Base-by-base conservation (phyloP, 192 early-diverging fungal genomes). In the Radiomyces spectabilis region DNA sequence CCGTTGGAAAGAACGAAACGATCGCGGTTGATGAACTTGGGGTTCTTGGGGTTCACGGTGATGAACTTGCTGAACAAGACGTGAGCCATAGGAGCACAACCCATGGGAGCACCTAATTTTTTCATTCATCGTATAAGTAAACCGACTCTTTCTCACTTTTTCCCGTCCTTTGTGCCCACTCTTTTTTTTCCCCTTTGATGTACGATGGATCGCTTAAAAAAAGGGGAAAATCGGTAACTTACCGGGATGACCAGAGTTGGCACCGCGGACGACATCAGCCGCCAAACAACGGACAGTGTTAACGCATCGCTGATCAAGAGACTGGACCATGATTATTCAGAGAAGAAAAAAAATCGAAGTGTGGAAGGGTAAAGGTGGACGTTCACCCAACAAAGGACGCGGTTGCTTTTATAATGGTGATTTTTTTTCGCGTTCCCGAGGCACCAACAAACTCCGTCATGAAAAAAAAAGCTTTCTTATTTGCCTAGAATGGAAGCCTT, bases 1-100 rank as follows among this genome's bases (percentile, higher is more conserved):
- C 96, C 96, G 72, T 96, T 96, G 41, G 94, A 97, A 52, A 99
- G 79, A 15, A 99, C 88, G 56, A 99, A 99, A 29, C 96, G 92
- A 69, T 99, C 94, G 41, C 93, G 88, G 71, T 93, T 94, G 57
- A 88, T 64, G 93, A 94, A 97, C 49, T 83, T 61, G 56, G 92
- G 89, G 74, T 95, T 83, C 66, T 79, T 78, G 51, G 96, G 94
- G 77, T 92, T 91, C 52, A 72, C 79, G 45, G 74, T 83, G 66
- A 97, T 79, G 68, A 85, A 87, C 38, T 74, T 76, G n/a, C 85
- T 83, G 66, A 93, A 99, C 40, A 97, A 71, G 40, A 88, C 74
- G 52, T 95, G 87, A 10, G 88, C 89, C 81, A 99, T 86, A 8
- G 94, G 94, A 41, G 94, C 96, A 55, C 88, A 94, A 13, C 96